These are phyloP conservation scores for Sclerotinia sclerotiorum DNA, from an alignment of 2,329 filamentous ascomycete genomes.

Conservation along the genomic window DNA sequence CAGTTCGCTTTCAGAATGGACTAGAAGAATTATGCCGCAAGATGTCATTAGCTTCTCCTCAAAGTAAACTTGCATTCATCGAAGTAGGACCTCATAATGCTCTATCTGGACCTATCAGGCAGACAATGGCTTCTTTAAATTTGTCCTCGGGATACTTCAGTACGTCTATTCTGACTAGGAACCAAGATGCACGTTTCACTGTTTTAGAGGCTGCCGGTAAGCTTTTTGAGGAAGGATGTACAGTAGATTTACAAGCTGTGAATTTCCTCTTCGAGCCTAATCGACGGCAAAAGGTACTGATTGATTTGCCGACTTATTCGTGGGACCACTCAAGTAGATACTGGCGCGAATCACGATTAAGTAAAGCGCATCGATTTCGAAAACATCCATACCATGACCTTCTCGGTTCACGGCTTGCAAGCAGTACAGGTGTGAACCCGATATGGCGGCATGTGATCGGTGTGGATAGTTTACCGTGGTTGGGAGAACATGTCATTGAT, in stretches of 20 bases:
- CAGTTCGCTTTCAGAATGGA: slow-evolving; percentile 37
- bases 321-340: slow-evolving; percentile 55
- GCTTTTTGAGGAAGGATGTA: slow-evolving; percentile 24
- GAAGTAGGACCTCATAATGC: slow-evolving; percentile 30
- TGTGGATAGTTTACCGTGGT: neutral
- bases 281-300: neutral
- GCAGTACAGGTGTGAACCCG: neutral
- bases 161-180: slow-evolving; percentile 20
- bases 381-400: neutral
- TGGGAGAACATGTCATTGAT: slow-evolving; percentile 50
- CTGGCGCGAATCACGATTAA: slow-evolving; percentile 54
- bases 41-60: neutral
- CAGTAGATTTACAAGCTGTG: slow-evolving; percentile 47
- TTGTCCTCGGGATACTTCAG: slow-evolving; percentile 38
- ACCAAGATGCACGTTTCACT: slow-evolving; percentile 23
- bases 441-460: slow-evolving; percentile 3
- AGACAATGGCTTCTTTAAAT: slow-evolving; percentile 35
- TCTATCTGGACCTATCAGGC: slow-evolving; percentile 29
- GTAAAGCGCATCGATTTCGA: slow-evolving; percentile 40
- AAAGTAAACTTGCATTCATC: slow-evolving; percentile 9
- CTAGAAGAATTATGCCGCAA: neutral
- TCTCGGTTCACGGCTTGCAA: neutral
- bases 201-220: slow-evolving; percentile 23
- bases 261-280: slow-evolving; percentile 45
- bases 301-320: slow-evolving; percentile 50